phyloP scores from a whole-genome alignment of 345 rosid species.

The Cardiospermum halicacabum region DNA sequence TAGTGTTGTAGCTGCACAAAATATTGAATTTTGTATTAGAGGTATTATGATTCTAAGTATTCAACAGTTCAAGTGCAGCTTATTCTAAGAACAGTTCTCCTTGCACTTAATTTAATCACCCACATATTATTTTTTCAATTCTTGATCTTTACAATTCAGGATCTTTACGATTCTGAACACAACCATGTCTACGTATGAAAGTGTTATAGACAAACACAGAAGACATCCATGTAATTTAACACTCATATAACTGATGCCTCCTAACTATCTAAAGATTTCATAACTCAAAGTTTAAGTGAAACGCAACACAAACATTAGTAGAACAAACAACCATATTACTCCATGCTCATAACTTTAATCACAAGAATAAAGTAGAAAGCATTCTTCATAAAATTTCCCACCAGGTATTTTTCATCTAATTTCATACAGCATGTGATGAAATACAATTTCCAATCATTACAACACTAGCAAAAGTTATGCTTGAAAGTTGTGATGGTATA shows the following conservation, averaged over 20 bases:
- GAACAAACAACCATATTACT: neutral
- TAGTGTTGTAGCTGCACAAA: constrained; percentile 89
- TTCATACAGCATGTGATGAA: neutral
- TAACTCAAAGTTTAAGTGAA: neutral
- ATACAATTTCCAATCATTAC: neutral
- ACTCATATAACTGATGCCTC: neutral
- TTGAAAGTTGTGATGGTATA: neutral
- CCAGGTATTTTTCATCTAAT: neutral
- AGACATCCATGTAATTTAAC: neutral
- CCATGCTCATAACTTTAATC: neutral
- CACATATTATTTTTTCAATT: neutral
- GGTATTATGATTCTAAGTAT: neutral
- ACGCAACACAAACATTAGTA: neutral
- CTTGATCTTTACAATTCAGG: neutral
- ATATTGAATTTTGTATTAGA: constrained; percentile 23
- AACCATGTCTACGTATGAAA: neutral
- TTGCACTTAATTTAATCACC: neutral
- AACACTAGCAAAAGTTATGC: neutral
- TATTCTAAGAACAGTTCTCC: neutral
- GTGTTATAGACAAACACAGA: neutral
- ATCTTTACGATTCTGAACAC: neutral
- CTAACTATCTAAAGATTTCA: neutral
- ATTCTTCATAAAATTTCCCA: neutral
- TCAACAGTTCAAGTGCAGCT: too few relatives aligned
- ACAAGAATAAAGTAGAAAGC: neutral